Base-by-base conservation (phyloP, 1,284 basidiomycete genomes). In the Coniferiporia sulphurascens region DNA sequence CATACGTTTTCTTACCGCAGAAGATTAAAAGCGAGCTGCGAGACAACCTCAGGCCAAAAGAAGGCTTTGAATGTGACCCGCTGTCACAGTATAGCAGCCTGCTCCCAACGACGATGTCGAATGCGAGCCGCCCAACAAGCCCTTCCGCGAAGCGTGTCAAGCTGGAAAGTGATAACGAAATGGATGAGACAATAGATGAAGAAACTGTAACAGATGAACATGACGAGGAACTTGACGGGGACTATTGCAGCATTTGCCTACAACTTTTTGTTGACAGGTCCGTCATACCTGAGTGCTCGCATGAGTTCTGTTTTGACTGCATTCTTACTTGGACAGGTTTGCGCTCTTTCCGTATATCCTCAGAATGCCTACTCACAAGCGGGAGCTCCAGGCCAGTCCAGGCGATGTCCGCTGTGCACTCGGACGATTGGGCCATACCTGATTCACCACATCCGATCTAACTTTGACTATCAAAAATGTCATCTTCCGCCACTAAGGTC, bases 221-320 rank as follows among this genome's bases (percentile, higher is more conserved):
- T 15, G 44, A 34, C 3, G 58, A 59, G 32, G 69, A 72, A 32
- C 35, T 61, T 1, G 72, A 73, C 17, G 70, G 70, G 21, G 80
- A 82, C 3, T 73, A 79, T 35, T 85, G 83, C 61, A 75, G 81
- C 49, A 95, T 95, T 52, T 95, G 93, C 66, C 74, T 95, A 35
- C 89, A 94, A 68, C 65, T 75, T 4, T 74, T 92, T 51, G 74
- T 79, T n/a, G 91, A 95, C 73, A 77, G 88, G 48, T 87, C 92
- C 0, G 80, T 93, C 48, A 77, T 93, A 19, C 89, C 90, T 1
- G 79, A 76, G 4, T 95, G 93, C 70, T 87, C 89, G 0, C 93
- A 95, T 74, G 86, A 89, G 67, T 95, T 94, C 69, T 95, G 93
- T 67, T 94, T 95, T 65, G 88, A 90, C 61, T 95, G 93, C 70